Base-by-base conservation (phyloP, 352 stramenopile genomes). In the Paralagenidium karlingii region DNA sequence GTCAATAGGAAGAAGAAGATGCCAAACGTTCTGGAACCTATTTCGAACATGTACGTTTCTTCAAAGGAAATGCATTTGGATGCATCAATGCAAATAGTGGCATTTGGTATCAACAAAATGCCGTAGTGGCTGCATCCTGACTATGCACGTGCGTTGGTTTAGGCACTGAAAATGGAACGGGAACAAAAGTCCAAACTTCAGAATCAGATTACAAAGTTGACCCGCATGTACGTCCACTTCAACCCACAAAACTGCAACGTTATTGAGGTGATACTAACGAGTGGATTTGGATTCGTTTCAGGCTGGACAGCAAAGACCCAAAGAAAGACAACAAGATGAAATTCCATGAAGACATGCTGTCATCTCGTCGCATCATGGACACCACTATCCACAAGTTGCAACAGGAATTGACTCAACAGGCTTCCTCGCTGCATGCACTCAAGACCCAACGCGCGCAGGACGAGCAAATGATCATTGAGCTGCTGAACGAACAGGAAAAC, bases 401-500 rank as follows among this genome's bases (percentile, higher is more conserved):
- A 47, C 51, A 51, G 24, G 77, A 88, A 40, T 57, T 91, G 2
- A 53, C 15, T 18, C 21, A 49, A n/a, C 77, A 90, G 58, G 50
- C 64, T 4, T 20, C 40, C 10, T 61, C 77, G 15, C 53, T 90
- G 28, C 55, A 77, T 42, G 58, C 55, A 10, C 55, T 90, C 54
- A 83, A 82, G 55, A 69, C 53, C 6, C 69, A 88, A 49, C 77
- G 77, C 32, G 60, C 59, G 16, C 57, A 68, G 5, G 77, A 88
- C 39, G 74, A 88, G 34, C 54, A 83, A 40, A 83, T 91, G 58
- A 91, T 91, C 51, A 63, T 66, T 3, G 74, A 91, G 20, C 40
- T 91, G 24, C 49, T 91, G 16, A 87, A 87, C 43, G 77, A 91
- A 34, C 77, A 91, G 38, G 77, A 91, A 48, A 77, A 61, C 33